Base-by-base conservation (phyloP, 1,284 basidiomycete genomes). In the Sporisorium graminicola region DNA sequence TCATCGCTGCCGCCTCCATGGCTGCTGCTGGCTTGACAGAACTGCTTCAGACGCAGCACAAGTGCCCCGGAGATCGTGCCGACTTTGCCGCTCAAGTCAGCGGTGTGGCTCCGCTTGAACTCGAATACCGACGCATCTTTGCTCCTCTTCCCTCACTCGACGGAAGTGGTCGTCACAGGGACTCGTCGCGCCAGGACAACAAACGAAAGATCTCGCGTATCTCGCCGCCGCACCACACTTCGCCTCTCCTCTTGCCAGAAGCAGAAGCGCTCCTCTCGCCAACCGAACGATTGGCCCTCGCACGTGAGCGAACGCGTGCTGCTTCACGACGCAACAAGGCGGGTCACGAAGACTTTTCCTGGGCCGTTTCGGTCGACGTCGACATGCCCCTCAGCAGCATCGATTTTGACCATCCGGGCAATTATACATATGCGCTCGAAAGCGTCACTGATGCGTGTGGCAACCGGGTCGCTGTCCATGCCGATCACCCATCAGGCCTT, bases 401-500 rank as follows among this genome's bases (percentile, higher is more conserved):
- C 53, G 77, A 81, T 44, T 69, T 81, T 5, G 64, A 65, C 6
- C 60, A 43, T 10, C 58, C 82, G 0, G 83, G 83, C 51, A 71
- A 65, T 37, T 82, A 83, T 54, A 59, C 70, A 2, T 82, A 80
- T 50, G 65, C 54, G n/a, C 71, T 85, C 40, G 65, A 71, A 29
- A 62, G 58, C 35, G 78, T 85, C 26, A 64, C 65, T n/a, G 83
- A 85, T 44, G 82, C 82, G 12, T 85, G 83, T 35, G 83, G 82
- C 16, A 85, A 83, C 49, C 57, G 62, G 5, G 76, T 80, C 1
- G 35, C 54, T 24, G 55, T 68, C 16, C 55, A 58, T 13, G 9
- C 58, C 14, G 55, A 68, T 12, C 53, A 37, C 5, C 56, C 57
- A 7, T 12, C 58, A 2, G 43, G 50, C 16, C 60, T 69, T 10